Percentiles rank a stretch among this genome's conserved stretches.
These are phyloP conservation scores for Diaporthe vexans DNA, from an alignment of 2,329 filamentous ascomycete genomes.

Conservation along the genomic window DNA sequence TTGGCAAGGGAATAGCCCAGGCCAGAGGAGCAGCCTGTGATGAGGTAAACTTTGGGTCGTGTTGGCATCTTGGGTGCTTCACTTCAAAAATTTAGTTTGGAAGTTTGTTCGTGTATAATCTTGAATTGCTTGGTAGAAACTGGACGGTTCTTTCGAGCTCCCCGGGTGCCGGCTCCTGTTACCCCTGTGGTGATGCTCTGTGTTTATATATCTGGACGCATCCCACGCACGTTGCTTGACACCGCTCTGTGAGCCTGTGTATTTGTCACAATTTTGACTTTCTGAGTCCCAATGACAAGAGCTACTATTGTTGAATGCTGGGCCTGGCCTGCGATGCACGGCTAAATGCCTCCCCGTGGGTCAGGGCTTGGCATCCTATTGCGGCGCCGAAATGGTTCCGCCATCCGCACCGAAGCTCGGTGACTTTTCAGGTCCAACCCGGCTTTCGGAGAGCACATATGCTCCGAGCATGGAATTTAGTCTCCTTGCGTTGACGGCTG, in stretches of 20 bases:
- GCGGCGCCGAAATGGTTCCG: neutral
- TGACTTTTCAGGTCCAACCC: neutral
- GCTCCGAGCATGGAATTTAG: neutral
- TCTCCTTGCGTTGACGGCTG: neutral
- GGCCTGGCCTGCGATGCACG: neutral
- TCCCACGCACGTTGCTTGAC: neutral
- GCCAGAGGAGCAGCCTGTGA: slow-evolving; percentile 39
- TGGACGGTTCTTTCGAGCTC: neutral
- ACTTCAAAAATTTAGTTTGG: neutral
- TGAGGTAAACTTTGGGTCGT: slow-evolving; percentile 36
- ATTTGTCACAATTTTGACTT: neutral
- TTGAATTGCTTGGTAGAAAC: neutral
- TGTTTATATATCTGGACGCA: neutral
- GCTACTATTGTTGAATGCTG: neutral
- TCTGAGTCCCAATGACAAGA: neutral
- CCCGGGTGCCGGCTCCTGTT: rapidly evolving
- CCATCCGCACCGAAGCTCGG: neutral
- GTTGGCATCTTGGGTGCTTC: slow-evolving; percentile 17
- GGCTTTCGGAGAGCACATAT: neutral
- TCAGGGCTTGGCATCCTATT: neutral
- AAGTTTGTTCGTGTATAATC: too few relatives aligned
- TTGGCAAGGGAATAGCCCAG: slow-evolving; percentile 34
- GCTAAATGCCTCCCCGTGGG: neutral
- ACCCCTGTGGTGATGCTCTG: neutral
- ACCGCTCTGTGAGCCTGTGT: neutral